phyloP scores from a whole-genome alignment of 2,329 filamentous ascomycete species.

The Trichoderma oligosporum region DNA sequence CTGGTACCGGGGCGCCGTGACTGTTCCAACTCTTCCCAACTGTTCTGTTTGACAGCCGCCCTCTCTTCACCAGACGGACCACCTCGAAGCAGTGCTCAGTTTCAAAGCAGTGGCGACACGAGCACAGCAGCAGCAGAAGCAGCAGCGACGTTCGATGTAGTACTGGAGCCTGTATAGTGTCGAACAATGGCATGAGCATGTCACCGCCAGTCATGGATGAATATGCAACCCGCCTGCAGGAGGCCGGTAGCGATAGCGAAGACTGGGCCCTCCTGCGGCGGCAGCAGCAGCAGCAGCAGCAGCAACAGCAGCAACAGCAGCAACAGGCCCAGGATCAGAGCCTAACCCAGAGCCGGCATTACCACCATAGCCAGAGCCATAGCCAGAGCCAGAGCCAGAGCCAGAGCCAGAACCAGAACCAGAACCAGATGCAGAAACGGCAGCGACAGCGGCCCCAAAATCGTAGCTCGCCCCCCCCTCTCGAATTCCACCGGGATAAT shows the following conservation, averaged over 20 bases:
- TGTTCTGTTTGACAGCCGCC: not conserved
- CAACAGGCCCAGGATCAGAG: conserved; percentile 28
- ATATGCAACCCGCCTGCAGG: conserved; percentile 34
- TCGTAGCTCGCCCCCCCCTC: conserved; percentile 22
- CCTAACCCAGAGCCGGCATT: conserved; percentile 20
- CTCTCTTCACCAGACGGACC: not conserved
- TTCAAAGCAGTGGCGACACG: not conserved
- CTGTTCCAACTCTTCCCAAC: not conserved
- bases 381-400: conserved; percentile 23
- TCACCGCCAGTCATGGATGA: conserved; percentile 44
- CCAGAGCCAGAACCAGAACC: conserved; percentile 19
- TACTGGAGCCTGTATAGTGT: conserved; percentile 35
- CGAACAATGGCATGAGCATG: conserved; percentile 45
- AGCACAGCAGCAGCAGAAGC: not conserved
- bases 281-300: conserved; percentile 30
- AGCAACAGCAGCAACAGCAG: conserved; percentile 27
- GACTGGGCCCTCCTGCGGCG: conserved; percentile 34
- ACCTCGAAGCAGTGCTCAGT: not conserved
- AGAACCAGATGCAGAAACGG: conserved; percentile 17
- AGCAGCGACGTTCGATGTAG: conserved; percentile 30
- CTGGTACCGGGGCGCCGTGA: not conserved
- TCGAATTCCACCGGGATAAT: conserved; percentile 30
- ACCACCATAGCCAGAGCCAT: conserved; percentile 14
- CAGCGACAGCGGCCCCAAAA: conserved; percentile 16
- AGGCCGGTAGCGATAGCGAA: conserved; percentile 36